Evolutionary conservation across 1,284 basidiomycete genomes (phyloP).

Genomic region (Moesziomyces sp.): DNA sequence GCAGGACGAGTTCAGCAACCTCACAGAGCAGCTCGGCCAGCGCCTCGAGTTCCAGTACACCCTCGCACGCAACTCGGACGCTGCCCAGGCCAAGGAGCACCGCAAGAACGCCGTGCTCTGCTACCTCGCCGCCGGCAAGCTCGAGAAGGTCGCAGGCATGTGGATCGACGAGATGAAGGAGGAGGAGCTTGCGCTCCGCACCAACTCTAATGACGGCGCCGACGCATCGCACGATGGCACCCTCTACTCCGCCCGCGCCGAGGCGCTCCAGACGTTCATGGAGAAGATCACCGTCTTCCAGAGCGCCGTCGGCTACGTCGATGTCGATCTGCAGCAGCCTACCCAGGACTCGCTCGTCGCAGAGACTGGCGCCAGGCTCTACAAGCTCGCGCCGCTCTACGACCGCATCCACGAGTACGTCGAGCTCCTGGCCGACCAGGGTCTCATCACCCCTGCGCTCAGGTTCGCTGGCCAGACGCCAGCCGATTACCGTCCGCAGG

Average conservation of each 20-base stretch:
- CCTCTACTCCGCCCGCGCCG: constrained; percentile 83
- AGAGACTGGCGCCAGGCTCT: constrained; percentile 75
- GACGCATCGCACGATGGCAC: constrained; percentile 39
- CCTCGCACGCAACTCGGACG: constrained; percentile 61
- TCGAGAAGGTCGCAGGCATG: constrained; percentile 89
- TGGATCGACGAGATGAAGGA: constrained; percentile 92
- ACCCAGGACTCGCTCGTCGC: constrained; percentile 69
- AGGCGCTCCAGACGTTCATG: constrained; percentile 90
- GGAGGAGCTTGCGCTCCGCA: constrained; percentile 74
- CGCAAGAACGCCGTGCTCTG: constrained; percentile 92
- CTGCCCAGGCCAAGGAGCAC: constrained; percentile 72
- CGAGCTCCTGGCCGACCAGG: constrained; percentile 88
- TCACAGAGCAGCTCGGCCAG: constrained; percentile 91
- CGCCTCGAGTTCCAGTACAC: constrained; percentile 85
- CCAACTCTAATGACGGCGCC: constrained; percentile 21
- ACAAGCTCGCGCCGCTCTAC: constrained; percentile 86
- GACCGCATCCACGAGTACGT: constrained; percentile 97
- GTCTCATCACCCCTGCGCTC: constrained; percentile 83
- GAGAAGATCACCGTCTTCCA: constrained; percentile 97
- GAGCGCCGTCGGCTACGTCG: constrained; percentile 85
- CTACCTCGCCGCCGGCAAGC: constrained; percentile 82
- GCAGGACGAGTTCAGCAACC: constrained; percentile 82
- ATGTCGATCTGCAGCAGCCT: constrained; percentile 76
- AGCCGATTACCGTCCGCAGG: constrained; percentile 74
- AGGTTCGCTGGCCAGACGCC: constrained; percentile 85